A percentile compares a stretch with the other conserved stretches of the same genome.
Evolutionary conservation across 768 basidiomycete genomes (phyloP).

Genomic region (Hydnomerulius pinastri): DNA sequence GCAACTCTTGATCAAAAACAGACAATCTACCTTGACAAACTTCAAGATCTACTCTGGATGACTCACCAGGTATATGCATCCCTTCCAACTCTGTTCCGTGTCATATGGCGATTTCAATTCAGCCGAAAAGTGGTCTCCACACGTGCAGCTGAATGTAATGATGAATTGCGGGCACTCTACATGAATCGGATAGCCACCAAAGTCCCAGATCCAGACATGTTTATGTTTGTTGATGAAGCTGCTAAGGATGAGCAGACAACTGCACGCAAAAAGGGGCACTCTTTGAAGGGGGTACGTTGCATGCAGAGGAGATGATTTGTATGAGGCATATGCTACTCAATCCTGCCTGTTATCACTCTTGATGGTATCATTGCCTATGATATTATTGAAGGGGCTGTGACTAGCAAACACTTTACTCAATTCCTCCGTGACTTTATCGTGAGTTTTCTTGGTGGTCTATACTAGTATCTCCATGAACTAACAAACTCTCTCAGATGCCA

Average conservation of each 20-base stretch:
- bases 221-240: constrained; percentile 25
- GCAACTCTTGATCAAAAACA: neutral
- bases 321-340: constrained; percentile 6
- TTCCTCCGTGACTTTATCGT: constrained; percentile 10
- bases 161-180: neutral
- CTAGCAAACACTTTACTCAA: constrained; percentile 1
- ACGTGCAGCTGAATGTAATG: constrained; percentile 12
- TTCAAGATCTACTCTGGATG: neutral
- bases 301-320: constrained; percentile 10
- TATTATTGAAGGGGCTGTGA: constrained; percentile 18
- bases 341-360: constrained; percentile 18
- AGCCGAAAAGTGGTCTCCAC: constrained; percentile 16
- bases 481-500: constrained; percentile 6
- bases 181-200: constrained; percentile 14
- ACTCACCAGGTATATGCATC: neutral
- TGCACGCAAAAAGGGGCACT: neutral
- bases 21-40: neutral
- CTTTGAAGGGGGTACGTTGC: neutral
- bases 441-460: neutral
- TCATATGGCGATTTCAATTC: constrained; percentile 4
- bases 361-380: constrained; percentile 21
- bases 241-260: constrained; percentile 5
- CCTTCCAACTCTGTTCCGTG: constrained; percentile 2
- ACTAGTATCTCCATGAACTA: too few species aligned
- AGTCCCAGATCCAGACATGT: constrained; percentile 20